Evolutionary conservation across 2,329 filamentous ascomycete species (phyloP).

Genomic region (Plenodomus lindquistii): DNA sequence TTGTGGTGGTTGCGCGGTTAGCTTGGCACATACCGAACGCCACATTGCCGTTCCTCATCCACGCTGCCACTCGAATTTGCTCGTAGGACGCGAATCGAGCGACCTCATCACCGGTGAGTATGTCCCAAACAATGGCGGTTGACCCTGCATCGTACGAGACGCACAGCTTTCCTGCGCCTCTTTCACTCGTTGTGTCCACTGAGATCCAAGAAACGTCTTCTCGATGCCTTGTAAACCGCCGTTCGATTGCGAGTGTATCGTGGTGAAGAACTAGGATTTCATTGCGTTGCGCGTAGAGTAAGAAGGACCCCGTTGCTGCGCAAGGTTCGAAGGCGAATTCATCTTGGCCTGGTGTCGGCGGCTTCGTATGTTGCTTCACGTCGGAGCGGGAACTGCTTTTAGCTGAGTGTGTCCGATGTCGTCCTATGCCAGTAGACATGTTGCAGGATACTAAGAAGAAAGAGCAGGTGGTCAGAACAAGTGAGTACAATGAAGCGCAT

Average conservation of each 20-base stretch:
- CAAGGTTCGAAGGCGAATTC: conserved; percentile 76
- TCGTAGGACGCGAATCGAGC: conserved; percentile 93
- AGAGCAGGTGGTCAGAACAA: conserved; percentile 36
- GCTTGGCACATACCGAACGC: conserved; percentile 78
- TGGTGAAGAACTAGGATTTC: conserved; percentile 87
- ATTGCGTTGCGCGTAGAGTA: conserved; percentile 83
- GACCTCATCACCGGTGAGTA: conserved; percentile 87
- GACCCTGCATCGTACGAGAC: conserved; percentile 92
- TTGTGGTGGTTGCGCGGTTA: conserved; percentile 4
- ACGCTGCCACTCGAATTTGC: conserved; percentile 78
- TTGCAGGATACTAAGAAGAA: conserved; percentile 31
- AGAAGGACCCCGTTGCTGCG: conserved; percentile 86
- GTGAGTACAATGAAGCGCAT: conserved; percentile 36
- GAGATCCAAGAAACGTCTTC: conserved; percentile 83
- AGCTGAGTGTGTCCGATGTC: conserved; percentile 48
- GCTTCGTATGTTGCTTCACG: conserved; percentile 37
- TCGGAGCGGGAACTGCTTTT: conserved; percentile 42
- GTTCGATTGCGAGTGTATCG: conserved; percentile 86
- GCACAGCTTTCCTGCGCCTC: conserved; percentile 80
- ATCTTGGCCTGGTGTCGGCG: conserved; percentile 50
- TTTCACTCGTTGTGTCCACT: conserved; percentile 89
- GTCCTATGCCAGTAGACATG: conserved; percentile 51
- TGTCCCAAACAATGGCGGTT: conserved; percentile 95
- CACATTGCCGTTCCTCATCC: conserved; percentile 97
- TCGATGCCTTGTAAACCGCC: conserved; percentile 79